Evolutionary conservation across 768 basidiomycete genomes (phyloP).

Genomic region (Leccinum truebloodii): DNA sequence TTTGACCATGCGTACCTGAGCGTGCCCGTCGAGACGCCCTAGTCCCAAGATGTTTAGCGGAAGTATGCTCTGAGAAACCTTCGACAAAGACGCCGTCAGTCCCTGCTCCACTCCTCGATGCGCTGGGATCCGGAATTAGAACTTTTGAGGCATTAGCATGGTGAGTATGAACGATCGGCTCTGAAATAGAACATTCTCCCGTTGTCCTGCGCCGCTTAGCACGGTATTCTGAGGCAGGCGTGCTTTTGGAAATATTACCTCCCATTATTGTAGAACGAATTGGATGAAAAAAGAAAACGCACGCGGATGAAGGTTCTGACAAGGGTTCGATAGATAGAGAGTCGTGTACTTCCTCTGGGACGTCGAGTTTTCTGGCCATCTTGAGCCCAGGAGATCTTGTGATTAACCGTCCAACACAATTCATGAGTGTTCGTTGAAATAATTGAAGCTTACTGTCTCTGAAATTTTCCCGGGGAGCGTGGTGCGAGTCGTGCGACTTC

Average conservation of each 20-base stretch:
- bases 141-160: not conserved
- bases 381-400: constrained; percentile 8
- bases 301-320: constrained; percentile 9
- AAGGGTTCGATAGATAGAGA: not conserved
- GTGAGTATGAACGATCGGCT: not conserved
- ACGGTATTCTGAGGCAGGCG: not conserved
- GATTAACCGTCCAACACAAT: not conserved
- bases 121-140: not conserved
- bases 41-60: not conserved
- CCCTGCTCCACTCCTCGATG: constrained; percentile 8
- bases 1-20: not conserved
- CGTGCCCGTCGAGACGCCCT: not conserved
- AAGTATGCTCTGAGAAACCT: not conserved
- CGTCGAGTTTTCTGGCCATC: not conserved
- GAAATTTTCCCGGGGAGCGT: not conserved
- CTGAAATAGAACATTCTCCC: not conserved
- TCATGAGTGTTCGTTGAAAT: not conserved
- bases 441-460: constrained; percentile 12
- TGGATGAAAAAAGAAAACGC: constrained; percentile 10
- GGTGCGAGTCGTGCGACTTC: not conserved
- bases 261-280: constrained; percentile 1
- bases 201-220: constrained; percentile 12
- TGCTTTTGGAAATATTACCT: not conserved
- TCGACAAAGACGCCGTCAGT: not conserved
- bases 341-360: not conserved